phyloP scores from a whole-genome alignment of 805 yeast genomes.

The Kodamaea sagamina region DNA sequence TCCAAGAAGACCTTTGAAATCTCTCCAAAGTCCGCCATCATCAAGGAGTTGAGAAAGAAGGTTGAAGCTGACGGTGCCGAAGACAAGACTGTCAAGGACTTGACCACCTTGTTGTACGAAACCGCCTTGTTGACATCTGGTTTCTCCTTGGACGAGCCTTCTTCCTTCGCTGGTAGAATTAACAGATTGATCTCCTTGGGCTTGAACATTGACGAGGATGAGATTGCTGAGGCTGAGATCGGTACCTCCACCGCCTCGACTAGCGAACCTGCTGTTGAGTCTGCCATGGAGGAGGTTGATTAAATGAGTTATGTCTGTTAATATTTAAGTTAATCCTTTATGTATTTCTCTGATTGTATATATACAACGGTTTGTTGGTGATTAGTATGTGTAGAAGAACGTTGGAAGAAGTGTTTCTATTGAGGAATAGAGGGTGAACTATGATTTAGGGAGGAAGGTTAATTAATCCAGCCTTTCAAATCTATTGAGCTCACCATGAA shows the following conservation, averaged over 20 bases:
- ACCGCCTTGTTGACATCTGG: slow-evolving; percentile 98
- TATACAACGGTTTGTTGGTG: slow-evolving; percentile 3
- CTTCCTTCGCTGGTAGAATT: slow-evolving; percentile 94
- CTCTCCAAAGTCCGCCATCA: slow-evolving; percentile 94
- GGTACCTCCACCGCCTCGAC: slow-evolving; percentile 51
- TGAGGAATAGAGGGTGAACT: too few relatives aligned
- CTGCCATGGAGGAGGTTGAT: slow-evolving; percentile 98
- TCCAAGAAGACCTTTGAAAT: slow-evolving; percentile 99
- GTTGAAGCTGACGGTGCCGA: slow-evolving; percentile 97
- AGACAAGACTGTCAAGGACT: slow-evolving; percentile 97
- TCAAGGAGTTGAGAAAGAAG: slow-evolving; percentile 92
- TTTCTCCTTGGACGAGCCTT: slow-evolving; percentile 98
- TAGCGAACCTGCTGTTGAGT: slow-evolving; percentile 53
- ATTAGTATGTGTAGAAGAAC: too few relatives aligned
- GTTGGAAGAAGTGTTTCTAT: too few relatives aligned
- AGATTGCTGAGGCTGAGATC: slow-evolving; percentile 51
- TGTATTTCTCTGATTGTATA: slow-evolving; percentile 9
- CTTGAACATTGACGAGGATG: slow-evolving; percentile 94
- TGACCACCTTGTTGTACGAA: slow-evolving; percentile 93
- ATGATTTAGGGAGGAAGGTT: too few relatives aligned
- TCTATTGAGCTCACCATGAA: too few relatives aligned
- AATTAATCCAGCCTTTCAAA: too few relatives aligned
- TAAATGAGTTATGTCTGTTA: slow-evolving; percentile 36
- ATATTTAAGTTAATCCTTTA: slow-evolving; percentile 8
- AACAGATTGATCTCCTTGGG: slow-evolving; percentile 98